Percentiles rank a stretch among this genome's conserved stretches.
phyloP scores from a whole-genome alignment of 768 basidiomycete genomes.

The Nidularia sp. region DNA sequence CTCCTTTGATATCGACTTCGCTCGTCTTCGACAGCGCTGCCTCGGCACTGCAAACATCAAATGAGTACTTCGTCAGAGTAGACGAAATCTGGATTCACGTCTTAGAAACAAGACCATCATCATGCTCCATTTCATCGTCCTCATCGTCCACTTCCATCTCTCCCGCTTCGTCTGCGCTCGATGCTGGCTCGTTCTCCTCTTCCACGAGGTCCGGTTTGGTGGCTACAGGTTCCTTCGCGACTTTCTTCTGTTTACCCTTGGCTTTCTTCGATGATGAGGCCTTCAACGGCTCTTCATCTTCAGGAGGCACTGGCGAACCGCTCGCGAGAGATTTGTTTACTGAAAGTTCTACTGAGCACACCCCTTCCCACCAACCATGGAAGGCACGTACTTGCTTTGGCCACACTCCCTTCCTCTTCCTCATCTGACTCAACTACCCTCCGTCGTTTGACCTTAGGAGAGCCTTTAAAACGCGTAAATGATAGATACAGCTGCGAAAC shows the following conservation, averaged over 20 bases:
- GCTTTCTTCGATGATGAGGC: too few relatives aligned
- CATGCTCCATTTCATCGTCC: conserved; percentile 21
- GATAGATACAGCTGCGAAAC: background rate
- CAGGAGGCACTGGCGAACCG: too few relatives aligned
- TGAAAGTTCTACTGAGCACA: background rate
- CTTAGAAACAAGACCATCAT: conserved; percentile 9
- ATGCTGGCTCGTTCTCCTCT: conserved; percentile 17
- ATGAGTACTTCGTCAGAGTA: background rate
- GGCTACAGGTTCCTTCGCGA: conserved; percentile 7
- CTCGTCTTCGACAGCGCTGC: conserved; percentile 53
- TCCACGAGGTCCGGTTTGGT: conserved; percentile 9
- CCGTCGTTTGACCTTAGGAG: conserved; percentile 42
- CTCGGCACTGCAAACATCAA: conserved; percentile 48
- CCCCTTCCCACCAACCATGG: too few relatives aligned
- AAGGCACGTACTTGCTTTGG: background rate
- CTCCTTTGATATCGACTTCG: conserved; percentile 75
- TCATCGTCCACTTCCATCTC: conserved; percentile 20
- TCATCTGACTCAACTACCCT: conserved; percentile 54
- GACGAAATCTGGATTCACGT: background rate
- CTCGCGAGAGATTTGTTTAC: conserved; percentile 4
- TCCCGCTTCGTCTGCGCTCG: conserved; percentile 10
- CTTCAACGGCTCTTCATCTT: too few relatives aligned
- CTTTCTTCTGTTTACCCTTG: conserved; percentile 10
- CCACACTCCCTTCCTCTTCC: conserved; percentile 25
- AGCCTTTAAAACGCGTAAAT: conserved; percentile 16